Evolutionary conservation across 768 basidiomycete genomes (phyloP).

Genomic region (Tulasnella sp.): DNA sequence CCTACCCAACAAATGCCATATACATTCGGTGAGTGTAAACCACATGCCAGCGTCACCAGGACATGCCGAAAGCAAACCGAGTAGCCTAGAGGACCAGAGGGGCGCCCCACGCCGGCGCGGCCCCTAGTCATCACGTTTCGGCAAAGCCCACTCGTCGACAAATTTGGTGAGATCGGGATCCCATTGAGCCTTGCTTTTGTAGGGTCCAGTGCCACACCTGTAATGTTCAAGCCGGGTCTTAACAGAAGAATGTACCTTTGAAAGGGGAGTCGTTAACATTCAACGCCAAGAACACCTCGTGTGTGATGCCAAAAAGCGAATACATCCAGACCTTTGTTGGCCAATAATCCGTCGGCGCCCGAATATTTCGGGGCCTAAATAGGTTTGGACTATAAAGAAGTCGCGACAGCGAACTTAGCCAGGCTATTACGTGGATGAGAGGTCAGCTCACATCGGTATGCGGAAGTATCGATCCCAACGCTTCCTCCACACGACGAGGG

Average conservation of each 20-base stretch:
- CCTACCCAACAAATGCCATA: no score
- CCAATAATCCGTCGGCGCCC: not conserved
- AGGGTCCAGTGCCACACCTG: not conserved
- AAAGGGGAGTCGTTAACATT: not conserved
- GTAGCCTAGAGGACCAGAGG: no score
- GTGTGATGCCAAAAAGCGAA: not conserved
- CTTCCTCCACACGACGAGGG: not conserved
- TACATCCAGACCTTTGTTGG: not conserved
- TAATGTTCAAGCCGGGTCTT: constrained; percentile 1
- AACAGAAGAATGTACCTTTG: constrained; percentile 7
- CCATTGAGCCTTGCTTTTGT: not conserved
- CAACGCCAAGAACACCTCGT: not conserved
- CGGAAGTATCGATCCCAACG: not conserved
- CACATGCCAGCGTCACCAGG: no score
- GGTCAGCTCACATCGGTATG: no score
- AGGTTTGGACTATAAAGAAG: not conserved
- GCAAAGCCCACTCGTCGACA: constrained; percentile 11
- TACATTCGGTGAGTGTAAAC: no score
- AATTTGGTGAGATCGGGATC: not conserved
- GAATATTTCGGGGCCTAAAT: not conserved
- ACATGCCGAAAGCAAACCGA: no score
- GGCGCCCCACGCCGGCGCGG: no score
- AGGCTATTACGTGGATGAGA: no score
- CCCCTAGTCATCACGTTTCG: not conserved
- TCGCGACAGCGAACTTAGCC: no score